These are phyloP conservation scores for Chaetomium tenue DNA, from an alignment of 495 filamentous ascomycete species.

Conservation along the genomic window DNA sequence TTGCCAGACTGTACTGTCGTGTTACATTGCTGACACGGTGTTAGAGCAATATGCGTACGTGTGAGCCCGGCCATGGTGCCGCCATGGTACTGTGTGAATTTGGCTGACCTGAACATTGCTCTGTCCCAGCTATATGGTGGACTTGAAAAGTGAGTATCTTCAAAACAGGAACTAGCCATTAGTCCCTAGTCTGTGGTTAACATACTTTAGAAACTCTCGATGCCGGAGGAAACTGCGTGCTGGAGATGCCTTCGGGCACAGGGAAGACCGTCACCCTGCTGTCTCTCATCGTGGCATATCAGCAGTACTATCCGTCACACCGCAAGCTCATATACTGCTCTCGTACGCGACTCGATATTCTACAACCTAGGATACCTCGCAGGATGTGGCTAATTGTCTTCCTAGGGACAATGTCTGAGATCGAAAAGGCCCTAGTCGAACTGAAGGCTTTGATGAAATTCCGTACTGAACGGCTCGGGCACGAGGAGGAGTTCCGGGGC, in stretches of 20 bases:
- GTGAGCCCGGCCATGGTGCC: neutral
- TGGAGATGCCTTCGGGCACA: constrained; percentile 99
- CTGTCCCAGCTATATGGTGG: constrained; percentile 80
- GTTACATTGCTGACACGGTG: constrained; percentile 16
- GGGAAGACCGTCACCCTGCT: constrained; percentile 96
- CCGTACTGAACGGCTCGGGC: constrained; percentile 77
- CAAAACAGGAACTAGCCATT: neutral
- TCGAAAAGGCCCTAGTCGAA: constrained; percentile 94
- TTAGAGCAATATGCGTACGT: constrained; percentile 85
- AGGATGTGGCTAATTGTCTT: neutral
- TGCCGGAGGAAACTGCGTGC: constrained; percentile 90
- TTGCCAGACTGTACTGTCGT: neutral
- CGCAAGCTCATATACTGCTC: constrained; percentile 98
- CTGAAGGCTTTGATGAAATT: constrained; percentile 93
- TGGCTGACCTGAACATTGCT: constrained; percentile 5
- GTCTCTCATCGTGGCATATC: constrained; percentile 94
- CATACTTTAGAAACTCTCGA: constrained; percentile 70
- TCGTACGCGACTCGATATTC: constrained; percentile 49
- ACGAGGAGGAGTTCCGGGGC: constrained; percentile 87
- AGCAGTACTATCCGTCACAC: constrained; percentile 84
- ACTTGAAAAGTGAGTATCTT: constrained; percentile 72
- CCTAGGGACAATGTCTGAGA: constrained; percentile 78
- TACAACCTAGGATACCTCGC: neutral
- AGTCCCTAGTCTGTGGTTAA: neutral
- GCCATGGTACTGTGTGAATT: neutral